These are phyloP conservation scores for Blastosporella zonata DNA, from an alignment of 1,284 basidiomycete species.

Conservation along the genomic window DNA sequence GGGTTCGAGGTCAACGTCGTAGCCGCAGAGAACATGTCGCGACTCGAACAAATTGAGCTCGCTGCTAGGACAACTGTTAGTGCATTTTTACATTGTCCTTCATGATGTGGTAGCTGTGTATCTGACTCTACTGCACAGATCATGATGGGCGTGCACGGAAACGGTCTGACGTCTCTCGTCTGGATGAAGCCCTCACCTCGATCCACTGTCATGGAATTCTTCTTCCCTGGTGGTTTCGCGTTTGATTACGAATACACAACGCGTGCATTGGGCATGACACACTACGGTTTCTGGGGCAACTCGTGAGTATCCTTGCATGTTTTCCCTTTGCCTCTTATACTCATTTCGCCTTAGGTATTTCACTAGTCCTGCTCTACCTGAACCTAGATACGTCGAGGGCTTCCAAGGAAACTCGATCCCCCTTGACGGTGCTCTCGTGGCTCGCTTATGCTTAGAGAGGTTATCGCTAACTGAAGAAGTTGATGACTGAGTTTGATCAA, in stretches of 20 bases:
- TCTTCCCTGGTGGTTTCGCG: constrained; percentile 82
- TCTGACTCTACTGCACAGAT: constrained; percentile 44
- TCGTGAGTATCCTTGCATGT: constrained; percentile 28
- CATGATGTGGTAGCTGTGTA: not conserved
- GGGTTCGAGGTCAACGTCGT: constrained; percentile 87
- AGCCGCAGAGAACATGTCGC: constrained; percentile 74
- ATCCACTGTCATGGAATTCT: constrained; percentile 86
- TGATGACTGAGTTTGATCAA: constrained; percentile 37
- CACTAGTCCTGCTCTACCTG: constrained; percentile 45
- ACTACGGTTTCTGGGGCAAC: constrained; percentile 80
- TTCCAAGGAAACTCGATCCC: constrained; percentile 58
- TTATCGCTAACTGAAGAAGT: constrained; percentile 40
- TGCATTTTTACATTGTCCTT: constrained; percentile 11
- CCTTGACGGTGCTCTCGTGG: constrained; percentile 48
- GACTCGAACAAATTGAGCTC: constrained; percentile 74
- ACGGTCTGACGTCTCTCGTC: constrained; percentile 77
- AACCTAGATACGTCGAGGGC: constrained; percentile 47
- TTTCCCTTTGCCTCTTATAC: not conserved
- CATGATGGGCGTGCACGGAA: constrained; percentile 87
- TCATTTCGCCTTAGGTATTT: constrained; percentile 38
- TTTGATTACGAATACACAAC: constrained; percentile 84
- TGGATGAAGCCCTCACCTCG: constrained; percentile 82
- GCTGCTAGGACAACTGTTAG: constrained; percentile 79
- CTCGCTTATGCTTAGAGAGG: constrained; percentile 43
- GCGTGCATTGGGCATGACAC: constrained; percentile 75